Evolutionary conservation across 768 basidiomycete species (phyloP), one percentile per base, ranked within the genome.

Genomic region (Cyathus striatus): DNA sequence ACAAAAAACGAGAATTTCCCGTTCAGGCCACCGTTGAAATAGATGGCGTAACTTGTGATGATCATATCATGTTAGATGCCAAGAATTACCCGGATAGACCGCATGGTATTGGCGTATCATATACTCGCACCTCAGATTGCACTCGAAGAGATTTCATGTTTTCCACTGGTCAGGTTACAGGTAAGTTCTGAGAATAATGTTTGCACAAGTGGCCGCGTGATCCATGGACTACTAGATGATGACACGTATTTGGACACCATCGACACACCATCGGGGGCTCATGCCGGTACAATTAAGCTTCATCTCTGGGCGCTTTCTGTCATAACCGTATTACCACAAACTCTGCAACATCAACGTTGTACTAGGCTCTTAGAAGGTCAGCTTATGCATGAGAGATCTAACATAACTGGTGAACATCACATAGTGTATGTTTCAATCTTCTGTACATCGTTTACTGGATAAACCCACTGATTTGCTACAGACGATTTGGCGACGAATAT

Each of bases 331-430:
- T 42, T 41, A 10, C 49, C 51, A 14, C 48, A 53, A 46, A 49
- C 54, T 16, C 52, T 54, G 32, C 50, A 58, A 38, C 57, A 62
- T 48, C 46, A 44, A 23, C 58, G 58, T 24, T 52, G 54, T 23
- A 44, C 44, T 18, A 48, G 46, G 4, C 51, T 55, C 6, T 49
- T 64, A 23, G 58, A 61, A 36, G 38, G 41, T 5, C 60, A 60
- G 35, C 36, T 60, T 6, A 55, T 68, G 4, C 63, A 63, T 42
- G 63, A 66, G 38, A 50, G 46, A 33, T 61, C 61, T 10, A 64
- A 66, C 48, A 64, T 58, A 42, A 61, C 60, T 2, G 63, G 62
- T 14, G 54, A 55, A 7, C 65, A 66, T 45, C 60, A 62, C 33
- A 60, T 64, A 32, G 54, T 48, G 62, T 64, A 38, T 12, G 44